Conservation (phyloP, 768 basidiomycete species). For the Russula virescens region DNA sequence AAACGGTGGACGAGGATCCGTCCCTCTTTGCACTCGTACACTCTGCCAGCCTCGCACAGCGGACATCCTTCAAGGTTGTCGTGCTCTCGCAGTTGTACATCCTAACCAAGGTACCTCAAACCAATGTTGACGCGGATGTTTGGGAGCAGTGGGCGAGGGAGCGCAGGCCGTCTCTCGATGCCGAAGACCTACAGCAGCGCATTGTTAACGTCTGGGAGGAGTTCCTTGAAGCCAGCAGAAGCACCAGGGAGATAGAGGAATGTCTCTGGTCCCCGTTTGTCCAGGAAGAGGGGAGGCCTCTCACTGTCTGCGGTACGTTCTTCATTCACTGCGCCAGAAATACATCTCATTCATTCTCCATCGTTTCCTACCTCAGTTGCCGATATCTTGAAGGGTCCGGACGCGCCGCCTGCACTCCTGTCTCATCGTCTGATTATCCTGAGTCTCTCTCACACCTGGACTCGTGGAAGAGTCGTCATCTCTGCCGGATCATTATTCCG, state of each 20-base stretch:
- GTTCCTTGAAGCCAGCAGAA: slow-evolving; percentile 40
- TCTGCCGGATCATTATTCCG: slow-evolving; percentile 5
- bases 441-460: slow-evolving; percentile 21
- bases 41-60: neutral
- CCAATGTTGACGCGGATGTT: slow-evolving; percentile 27
- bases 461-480: slow-evolving; percentile 6
- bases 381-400: slow-evolving; percentile 15
- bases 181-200: slow-evolving; percentile 33
- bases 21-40: neutral
- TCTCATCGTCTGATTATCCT: slow-evolving; percentile 20
- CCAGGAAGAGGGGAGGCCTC: slow-evolving; percentile 27
- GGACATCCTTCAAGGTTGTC: slow-evolving; percentile 21
- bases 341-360: neutral
- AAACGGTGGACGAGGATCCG: slow-evolving; percentile 4
- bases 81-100: slow-evolving; percentile 27
- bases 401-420: slow-evolving; percentile 12
- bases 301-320: slow-evolving; percentile 26
- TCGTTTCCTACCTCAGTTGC: slow-evolving; percentile 7
- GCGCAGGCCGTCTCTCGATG: slow-evolving; percentile 25
- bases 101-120: slow-evolving; percentile 1
- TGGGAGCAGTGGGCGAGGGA: slow-evolving; percentile 42
- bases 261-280: slow-evolving; percentile 46
- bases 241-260: slow-evolving; percentile 39
- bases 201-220: slow-evolving; percentile 36
- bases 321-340: neutral